These are phyloP conservation scores for Penicillium sp. DNA, from an alignment of 2,329 filamentous ascomycete genomes.

Conservation along the genomic window DNA sequence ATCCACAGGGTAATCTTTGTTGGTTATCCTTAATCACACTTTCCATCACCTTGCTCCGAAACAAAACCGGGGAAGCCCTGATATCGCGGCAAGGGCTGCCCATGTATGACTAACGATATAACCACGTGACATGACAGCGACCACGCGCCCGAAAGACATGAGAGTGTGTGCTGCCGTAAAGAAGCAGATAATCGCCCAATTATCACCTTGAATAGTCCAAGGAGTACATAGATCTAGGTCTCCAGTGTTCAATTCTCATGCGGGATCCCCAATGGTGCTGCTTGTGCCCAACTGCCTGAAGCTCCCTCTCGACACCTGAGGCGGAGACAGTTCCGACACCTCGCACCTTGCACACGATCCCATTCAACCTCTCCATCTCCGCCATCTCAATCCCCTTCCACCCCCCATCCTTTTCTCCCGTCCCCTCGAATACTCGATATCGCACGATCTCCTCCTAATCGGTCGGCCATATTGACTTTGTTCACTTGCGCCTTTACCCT, in stretches of 20 bases:
- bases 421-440: slow-evolving; percentile 6
- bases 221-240: not conserved
- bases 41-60: not conserved
- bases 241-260: not conserved
- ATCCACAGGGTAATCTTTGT: not conserved
- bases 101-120: not conserved
- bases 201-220: not conserved
- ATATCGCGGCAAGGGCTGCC: not conserved
- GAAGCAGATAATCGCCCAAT: not conserved
- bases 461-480: slow-evolving; percentile 16
- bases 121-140: not conserved
- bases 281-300: slow-evolving; percentile 10
- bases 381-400: slow-evolving; percentile 18
- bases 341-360: slow-evolving; percentile 23
- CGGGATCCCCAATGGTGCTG: not conserved
- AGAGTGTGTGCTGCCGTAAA: not conserved
- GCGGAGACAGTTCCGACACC: slow-evolving; percentile 22
- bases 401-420: slow-evolving; percentile 15
- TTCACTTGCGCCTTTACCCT: slow-evolving; percentile 17
- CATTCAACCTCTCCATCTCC: slow-evolving; percentile 21
- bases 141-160: not conserved
- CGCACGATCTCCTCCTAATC: slow-evolving; percentile 9
- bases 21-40: not conserved
- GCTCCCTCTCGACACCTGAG: slow-evolving; percentile 23
- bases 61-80: not conserved